Conservation (phyloP, 441 rosid genomes). For the Adansonia madagascariensis region DNA sequence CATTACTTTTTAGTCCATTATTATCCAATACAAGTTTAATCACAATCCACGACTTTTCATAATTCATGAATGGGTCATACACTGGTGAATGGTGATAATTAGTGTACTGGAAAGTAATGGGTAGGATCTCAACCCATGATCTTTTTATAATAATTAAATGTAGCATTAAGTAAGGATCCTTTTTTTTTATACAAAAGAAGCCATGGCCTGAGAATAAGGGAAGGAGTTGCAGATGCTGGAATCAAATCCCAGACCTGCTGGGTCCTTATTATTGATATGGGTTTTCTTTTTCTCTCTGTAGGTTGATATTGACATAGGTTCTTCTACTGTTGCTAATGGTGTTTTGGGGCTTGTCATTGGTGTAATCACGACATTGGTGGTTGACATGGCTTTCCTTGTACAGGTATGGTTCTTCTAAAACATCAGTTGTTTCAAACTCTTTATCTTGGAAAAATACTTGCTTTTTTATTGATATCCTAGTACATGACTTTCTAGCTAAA, state of each 20-base stretch:
- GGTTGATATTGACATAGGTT: slow-evolving; percentile 98
- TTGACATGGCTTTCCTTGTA: slow-evolving; percentile 99
- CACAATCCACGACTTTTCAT: too few species aligned
- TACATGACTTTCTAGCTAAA: background rate
- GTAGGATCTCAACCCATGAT: too few species aligned
- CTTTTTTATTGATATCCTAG: slow-evolving; percentile 3
- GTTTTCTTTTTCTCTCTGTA: slow-evolving; percentile 38
- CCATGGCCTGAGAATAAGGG: background rate
- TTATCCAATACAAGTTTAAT: too few species aligned
- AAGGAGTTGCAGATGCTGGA: background rate
- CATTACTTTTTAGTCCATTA: too few species aligned
- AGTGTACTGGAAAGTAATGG: too few species aligned
- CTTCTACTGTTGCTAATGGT: slow-evolving; percentile 98
- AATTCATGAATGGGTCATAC: too few species aligned
- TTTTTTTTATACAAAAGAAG: background rate
- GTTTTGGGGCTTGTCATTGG: slow-evolving; percentile 96
- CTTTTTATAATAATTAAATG: background rate
- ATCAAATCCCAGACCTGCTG: too few species aligned
- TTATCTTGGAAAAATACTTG: background rate
- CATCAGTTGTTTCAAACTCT: background rate
- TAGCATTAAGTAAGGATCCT: background rate
- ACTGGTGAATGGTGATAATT: too few species aligned
- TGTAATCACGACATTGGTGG: slow-evolving; percentile 86
- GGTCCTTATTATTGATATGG: background rate
- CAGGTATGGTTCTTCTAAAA: slow-evolving; percentile 55